These are phyloP conservation scores for Pyrenochaeta sp. DNA, from an alignment of 2,329 filamentous ascomycete species.

Conservation along the genomic window DNA sequence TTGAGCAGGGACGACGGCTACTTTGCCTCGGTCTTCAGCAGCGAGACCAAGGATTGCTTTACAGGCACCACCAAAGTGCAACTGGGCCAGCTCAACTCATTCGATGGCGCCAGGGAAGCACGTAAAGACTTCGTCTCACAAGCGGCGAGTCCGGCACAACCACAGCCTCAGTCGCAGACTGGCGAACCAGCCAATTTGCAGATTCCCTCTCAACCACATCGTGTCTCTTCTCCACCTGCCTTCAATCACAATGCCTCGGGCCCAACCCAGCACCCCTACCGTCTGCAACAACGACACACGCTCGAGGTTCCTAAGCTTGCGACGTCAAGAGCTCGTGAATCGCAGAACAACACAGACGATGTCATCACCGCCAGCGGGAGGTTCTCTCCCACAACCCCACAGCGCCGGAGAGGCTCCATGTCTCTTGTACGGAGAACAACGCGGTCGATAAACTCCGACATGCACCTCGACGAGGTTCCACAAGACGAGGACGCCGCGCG, in stretches of 20 bases:
- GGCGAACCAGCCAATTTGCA: conserved; percentile 43
- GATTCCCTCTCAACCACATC: conserved; percentile 47
- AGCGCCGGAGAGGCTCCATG: conserved; percentile 79
- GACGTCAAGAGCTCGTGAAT: conserved; percentile 71
- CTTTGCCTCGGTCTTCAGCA: conserved; percentile 51
- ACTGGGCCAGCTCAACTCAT: conserved; percentile 37
- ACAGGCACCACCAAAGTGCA: conserved; percentile 48
- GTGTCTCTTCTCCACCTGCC: conserved; percentile 70
- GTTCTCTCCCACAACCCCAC: conserved; percentile 75
- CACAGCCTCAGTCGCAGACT: conserved; percentile 19
- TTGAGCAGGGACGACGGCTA: conserved; percentile 55
- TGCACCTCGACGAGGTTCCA: conserved; percentile 80
- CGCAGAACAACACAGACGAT: conserved; percentile 62
- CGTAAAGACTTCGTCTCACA: conserved; percentile 37
- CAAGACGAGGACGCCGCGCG: conserved; percentile 89
- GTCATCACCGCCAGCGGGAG: conserved; percentile 75
- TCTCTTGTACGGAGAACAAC: conserved; percentile 82
- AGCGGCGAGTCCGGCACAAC: conserved; percentile 25
- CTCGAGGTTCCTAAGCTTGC: conserved; percentile 81
- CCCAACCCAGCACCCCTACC: conserved; percentile 60
- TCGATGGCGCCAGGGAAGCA: conserved; percentile 38
- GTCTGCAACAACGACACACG: conserved; percentile 82
- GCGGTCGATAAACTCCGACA: conserved; percentile 83
- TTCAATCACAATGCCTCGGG: conserved; percentile 60
- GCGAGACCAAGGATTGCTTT: conserved; percentile 40